Base-by-base conservation (phyloP, 2,329 filamentous ascomycete genomes). In the Graphiopsis chlorocephala region DNA sequence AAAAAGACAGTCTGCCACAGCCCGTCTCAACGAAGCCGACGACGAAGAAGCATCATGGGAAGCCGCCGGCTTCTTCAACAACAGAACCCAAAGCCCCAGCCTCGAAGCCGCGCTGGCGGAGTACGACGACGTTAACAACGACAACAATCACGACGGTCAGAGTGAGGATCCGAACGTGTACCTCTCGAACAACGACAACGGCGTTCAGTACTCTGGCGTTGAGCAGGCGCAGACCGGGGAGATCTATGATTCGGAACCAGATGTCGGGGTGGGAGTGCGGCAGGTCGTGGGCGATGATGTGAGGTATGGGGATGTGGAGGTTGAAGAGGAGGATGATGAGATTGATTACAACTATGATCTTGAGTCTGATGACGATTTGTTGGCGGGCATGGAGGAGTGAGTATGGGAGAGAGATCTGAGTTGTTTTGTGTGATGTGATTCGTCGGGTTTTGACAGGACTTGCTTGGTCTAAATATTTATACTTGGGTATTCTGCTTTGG, bases 401-500 rank as follows among this genome's bases (percentile, higher is more conserved):
- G 12, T 14, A 15, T 10, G 14, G 8, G 14, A 11, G 3, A 35
- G 35, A 42, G n/a, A 3, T 20, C 0, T 35, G 33, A 35, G n/a
- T 23, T 23, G n/a, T 8, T 47, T 48, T 1, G 15, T 50, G 20
- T 23, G 25, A 50, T 50, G n/a, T 26, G 47, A 26, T 26, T 35
- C 15, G n/a, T 48, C n/a, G 17, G 12, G n/a, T 14, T 50, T 23
- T 15, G 23, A 26, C 26, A 25, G 4, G 23, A 50, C 15, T 60
- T 58, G 52, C 15, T 60, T 58, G 52, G 20, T 35, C 31, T 60
- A 47, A 47, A 15, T n/a, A 28, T 60, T 48, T n/a, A 47, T 60
- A 60, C 38, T 60, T 45, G 57, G 57, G 57, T 60, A 60, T 60
- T 60, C 25, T 60, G 38, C 38, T 60, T 48, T 48, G 25, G 10